Percentiles rank a stretch among this genome's conserved stretches.
phyloP scores from a whole-genome alignment of 257 asterid genomes.

The Vinca minor region DNA sequence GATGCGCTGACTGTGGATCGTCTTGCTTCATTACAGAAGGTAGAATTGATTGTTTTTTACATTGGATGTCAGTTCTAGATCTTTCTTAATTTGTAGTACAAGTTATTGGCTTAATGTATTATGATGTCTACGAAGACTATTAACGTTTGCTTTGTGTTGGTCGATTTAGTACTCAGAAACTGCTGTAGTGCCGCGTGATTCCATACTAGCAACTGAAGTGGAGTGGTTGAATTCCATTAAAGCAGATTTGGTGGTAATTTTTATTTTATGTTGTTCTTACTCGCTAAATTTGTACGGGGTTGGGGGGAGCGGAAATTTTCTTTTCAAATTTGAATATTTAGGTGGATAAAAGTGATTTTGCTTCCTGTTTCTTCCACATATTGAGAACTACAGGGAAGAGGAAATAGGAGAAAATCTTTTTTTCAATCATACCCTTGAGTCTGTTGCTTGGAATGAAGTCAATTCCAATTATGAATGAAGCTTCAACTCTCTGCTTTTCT shows the following conservation, averaged over 20 bases:
- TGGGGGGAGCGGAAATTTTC: neutral
- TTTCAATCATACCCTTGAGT: neutral
- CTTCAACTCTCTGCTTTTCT: neutral
- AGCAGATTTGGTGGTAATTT: conserved; percentile 81
- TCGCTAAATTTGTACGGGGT: neutral
- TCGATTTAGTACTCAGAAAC: conserved; percentile 81
- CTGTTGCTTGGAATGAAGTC: neutral
- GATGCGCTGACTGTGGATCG: conserved; percentile 99
- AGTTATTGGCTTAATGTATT: neutral
- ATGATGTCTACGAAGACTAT: neutral
- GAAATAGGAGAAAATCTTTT: neutral
- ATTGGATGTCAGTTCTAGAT: neutral
- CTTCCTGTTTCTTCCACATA: neutral
- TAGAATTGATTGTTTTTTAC: conserved; percentile 12
- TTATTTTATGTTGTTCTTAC: neutral
- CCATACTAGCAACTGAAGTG: conserved; percentile 76
- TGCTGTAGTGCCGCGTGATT: conserved; percentile 86
- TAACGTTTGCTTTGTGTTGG: conserved; percentile 8
- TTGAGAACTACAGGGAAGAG: too few species aligned
- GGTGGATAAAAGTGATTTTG: neutral
- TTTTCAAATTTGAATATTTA: neutral
- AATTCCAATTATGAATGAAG: neutral
- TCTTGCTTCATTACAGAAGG: conserved; percentile 94
- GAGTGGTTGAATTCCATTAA: conserved; percentile 91
- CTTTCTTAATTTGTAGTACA: neutral